Evolutionary conservation across 768 basidiomycete species (phyloP).

Genomic region (Strobilomyces dryophilus): DNA sequence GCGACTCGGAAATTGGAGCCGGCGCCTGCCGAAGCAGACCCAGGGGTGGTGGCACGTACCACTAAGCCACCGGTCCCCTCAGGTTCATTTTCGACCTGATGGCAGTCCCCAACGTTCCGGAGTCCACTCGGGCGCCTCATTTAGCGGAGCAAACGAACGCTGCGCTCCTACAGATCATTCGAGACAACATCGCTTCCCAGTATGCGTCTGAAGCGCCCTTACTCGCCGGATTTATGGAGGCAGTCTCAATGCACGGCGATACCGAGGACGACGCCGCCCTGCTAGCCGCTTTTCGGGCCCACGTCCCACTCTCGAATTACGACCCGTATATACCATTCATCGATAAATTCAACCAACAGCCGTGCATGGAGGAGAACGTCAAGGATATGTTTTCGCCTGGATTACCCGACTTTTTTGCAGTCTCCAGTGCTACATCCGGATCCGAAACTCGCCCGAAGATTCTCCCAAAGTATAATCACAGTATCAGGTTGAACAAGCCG

Average conservation of each 20-base stretch:
- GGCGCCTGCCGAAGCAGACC: too few relatives aligned
- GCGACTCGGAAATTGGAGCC: too few relatives aligned
- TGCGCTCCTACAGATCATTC: not conserved
- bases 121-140: not conserved
- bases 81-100: not conserved
- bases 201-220: not conserved
- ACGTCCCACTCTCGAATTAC: constrained; percentile 8
- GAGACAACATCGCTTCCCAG: constrained; percentile 3
- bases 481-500: not conserved
- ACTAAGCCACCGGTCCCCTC: too few relatives aligned
- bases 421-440: constrained; percentile 17
- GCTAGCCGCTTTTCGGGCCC: constrained; percentile 3
- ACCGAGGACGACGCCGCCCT: constrained; percentile 1
- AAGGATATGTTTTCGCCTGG: constrained; percentile 17
- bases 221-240: constrained; percentile 8
- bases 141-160: not conserved
- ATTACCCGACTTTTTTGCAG: constrained; percentile 7
- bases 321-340: constrained; percentile 14
- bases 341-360: constrained; percentile 8
- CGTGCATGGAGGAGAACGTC: constrained; percentile 18
- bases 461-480: constrained; percentile 8
- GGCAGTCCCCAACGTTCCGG: not conserved
- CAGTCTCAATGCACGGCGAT: not conserved
- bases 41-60: too few relatives aligned
- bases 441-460: constrained; percentile 8